A percentile compares a stretch with the other conserved stretches of the same genome.
Evolutionary conservation across 2,329 filamentous ascomycete genomes (phyloP).

Genomic region (Phymatotrichopsis omnivora): DNA sequence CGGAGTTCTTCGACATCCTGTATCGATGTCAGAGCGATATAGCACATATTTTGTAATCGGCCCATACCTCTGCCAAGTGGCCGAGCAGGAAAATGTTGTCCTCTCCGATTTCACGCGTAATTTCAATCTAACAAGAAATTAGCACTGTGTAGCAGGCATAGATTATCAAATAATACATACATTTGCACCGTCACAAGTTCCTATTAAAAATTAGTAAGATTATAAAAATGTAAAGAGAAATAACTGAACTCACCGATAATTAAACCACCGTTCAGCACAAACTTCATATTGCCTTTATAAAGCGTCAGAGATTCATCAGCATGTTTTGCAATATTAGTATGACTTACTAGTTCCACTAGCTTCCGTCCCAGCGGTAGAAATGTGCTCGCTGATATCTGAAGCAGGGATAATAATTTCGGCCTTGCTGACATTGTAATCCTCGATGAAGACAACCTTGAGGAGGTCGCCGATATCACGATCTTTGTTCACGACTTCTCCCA

Average conservation of each 20-base stretch:
- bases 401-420: conserved; percentile 93
- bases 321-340: neutral
- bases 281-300: conserved; percentile 94
- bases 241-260: conserved; percentile 54
- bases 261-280: conserved; percentile 90
- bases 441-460: conserved; percentile 92
- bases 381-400: conserved; percentile 95
- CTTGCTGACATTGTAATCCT: conserved; percentile 99
- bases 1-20: conserved; percentile 86
- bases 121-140: conserved; percentile 59
- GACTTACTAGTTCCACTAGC: conserved; percentile 40
- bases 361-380: conserved; percentile 94
- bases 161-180: conserved; percentile 47
- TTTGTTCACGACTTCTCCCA: conserved; percentile 81
- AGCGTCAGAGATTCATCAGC: conserved; percentile 2
- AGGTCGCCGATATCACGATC: conserved; percentile 86
- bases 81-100: conserved; percentile 98
- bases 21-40: neutral
- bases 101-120: conserved; percentile 91
- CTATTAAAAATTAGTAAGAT: neutral
- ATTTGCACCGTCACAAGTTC: conserved; percentile 95
- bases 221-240: neutral
- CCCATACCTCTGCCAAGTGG: conserved; percentile 63
- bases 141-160: conserved; percentile 10
- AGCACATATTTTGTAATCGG: conserved; percentile 3